Evolutionary conservation across 1,284 basidiomycete genomes (phyloP), one percentile per base, ranked within the genome.

Genomic region (Ceratobasidium sp.): DNA sequence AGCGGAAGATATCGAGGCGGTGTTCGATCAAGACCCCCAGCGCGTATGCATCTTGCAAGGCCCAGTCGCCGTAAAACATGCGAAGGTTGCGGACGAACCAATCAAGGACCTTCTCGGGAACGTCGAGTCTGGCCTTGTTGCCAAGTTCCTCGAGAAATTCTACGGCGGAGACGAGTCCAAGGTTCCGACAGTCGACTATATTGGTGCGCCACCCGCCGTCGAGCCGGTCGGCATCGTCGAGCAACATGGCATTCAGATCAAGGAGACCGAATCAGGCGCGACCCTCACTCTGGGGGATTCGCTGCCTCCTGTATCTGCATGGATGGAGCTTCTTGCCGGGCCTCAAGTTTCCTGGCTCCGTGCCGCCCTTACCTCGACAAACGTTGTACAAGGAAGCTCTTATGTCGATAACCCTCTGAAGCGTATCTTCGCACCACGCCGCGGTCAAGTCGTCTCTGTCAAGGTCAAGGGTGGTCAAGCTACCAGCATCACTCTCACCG

Each of bases 41-140:
- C 93, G 98, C 80, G 97, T 99, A 49, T 98, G 96, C 83, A 98
- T 99, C 81, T 90, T 99, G 66, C 97, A 98, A 85, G 97, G 98
- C 37, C 97, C 98, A 13, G 93, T 99, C 71, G 97, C 97, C 1
- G 95, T 91, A 79, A 96, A 94, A 84, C 92, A 96, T 84, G 91
- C 95, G 20, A 92, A 87, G 66, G 87, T 92, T 81, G 97, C 95
- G 84, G 95, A 99, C 81, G 95, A 98, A 84, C 95, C 97, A 8
- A 93, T 99, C 83, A 93, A 92, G 82, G 94, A 97, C 61, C 88
- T 99, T 80, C 90, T 99, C 68, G 95, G 94, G 76, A 93, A 92
- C 84, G 93, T 99, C 83, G 93, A 96, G 82, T 85, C 88, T 37
- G 86, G 87, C 37, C 92, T 99, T 71, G 90, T 95, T 77, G 85